A percentile compares a stretch with the other conserved stretches of the same genome.
phyloP scores from a whole-genome alignment of 2,329 filamentous ascomycete genomes.

The Tolypocladium tundrense region DNA sequence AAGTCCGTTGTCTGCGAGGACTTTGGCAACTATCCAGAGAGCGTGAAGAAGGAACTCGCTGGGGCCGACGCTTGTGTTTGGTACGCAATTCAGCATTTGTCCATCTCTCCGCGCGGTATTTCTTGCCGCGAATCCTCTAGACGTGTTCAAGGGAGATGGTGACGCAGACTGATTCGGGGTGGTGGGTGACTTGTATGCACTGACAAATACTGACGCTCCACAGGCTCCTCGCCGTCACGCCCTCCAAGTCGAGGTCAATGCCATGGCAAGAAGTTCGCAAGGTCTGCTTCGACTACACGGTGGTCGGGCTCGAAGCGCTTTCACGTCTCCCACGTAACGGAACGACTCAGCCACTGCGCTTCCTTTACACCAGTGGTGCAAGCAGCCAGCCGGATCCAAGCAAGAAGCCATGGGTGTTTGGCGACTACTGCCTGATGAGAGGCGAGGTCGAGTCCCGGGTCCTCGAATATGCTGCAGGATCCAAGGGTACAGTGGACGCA shows the following conservation, averaged over 20 bases:
- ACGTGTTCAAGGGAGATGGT: not conserved
- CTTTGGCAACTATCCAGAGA: constrained; percentile 29
- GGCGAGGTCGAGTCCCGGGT: constrained; percentile 35
- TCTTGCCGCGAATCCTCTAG: not conserved
- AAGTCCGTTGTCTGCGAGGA: constrained; percentile 27
- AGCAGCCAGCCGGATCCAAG: constrained; percentile 31
- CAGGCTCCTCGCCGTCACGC: constrained; percentile 32
- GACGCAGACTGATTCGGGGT: too few relatives aligned
- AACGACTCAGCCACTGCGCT: constrained; percentile 27
- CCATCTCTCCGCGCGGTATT: not conserved
- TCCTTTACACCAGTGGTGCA: constrained; percentile 39
- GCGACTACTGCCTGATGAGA: constrained; percentile 34
- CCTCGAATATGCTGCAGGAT: constrained; percentile 27
- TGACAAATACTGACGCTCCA: not conserved
- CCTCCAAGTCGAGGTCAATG: constrained; percentile 17
- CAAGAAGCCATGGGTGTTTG: constrained; percentile 26
- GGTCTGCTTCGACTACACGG: constrained; percentile 27
- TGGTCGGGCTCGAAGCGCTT: constrained; percentile 23
- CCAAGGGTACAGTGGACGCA: constrained; percentile 25
- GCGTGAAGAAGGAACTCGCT: constrained; percentile 25
- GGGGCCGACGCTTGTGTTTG: constrained; percentile 33
- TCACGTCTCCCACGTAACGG: constrained; percentile 12
- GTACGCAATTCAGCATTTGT: constrained; percentile 10
- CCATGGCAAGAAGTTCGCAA: constrained; percentile 24
- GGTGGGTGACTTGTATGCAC: not conserved